phyloP scores from a whole-genome alignment of 2,329 filamentous ascomycete species.

The Aspergillus pseudoglaucus region DNA sequence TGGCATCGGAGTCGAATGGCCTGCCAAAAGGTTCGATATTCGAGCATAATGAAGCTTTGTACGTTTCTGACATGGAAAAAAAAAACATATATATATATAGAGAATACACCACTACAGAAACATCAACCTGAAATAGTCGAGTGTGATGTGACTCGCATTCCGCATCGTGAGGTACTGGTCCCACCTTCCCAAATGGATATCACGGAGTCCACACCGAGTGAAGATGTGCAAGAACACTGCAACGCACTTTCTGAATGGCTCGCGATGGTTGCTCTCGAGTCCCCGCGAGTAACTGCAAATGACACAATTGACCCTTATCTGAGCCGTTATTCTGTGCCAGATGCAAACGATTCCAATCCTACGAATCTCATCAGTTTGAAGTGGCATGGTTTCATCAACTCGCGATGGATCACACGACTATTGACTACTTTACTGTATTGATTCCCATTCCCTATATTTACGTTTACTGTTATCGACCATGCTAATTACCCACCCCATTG shows the following conservation, averaged over 20 bases:
- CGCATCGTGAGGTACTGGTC: conserved; percentile 20
- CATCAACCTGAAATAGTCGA: conserved; percentile 33
- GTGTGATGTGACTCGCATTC: conserved; percentile 18
- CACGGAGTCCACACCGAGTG: conserved; percentile 26
- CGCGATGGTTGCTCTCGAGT: conserved; percentile 46
- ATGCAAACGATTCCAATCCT: conserved; percentile 15
- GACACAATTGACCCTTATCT: conserved; percentile 40
- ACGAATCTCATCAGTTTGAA: conserved; percentile 31
- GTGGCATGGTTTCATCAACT: conserved; percentile 38
- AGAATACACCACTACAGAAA: conserved; percentile 27
- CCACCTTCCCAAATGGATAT: conserved; percentile 25
- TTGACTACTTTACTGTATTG: conserved; percentile 32
- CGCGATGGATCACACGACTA: conserved; percentile 34
- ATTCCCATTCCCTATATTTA: background rate
- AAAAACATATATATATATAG: too few species aligned
- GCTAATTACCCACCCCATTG: conserved; percentile 8
- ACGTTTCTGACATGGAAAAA: conserved; percentile 1
- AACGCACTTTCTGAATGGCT: conserved; percentile 58
- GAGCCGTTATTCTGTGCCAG: conserved; percentile 37
- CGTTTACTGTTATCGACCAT: background rate
- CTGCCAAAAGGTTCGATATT: conserved; percentile 38
- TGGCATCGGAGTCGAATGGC: conserved; percentile 23
- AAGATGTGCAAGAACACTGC: conserved; percentile 55
- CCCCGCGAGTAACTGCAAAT: conserved; percentile 29
- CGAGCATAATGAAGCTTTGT: background rate